Percentiles rank a stretch among this genome's conserved stretches.
Evolutionary conservation across 2,329 filamentous ascomycete species (phyloP).

Genomic region (Coniochaeta prunicola): DNA sequence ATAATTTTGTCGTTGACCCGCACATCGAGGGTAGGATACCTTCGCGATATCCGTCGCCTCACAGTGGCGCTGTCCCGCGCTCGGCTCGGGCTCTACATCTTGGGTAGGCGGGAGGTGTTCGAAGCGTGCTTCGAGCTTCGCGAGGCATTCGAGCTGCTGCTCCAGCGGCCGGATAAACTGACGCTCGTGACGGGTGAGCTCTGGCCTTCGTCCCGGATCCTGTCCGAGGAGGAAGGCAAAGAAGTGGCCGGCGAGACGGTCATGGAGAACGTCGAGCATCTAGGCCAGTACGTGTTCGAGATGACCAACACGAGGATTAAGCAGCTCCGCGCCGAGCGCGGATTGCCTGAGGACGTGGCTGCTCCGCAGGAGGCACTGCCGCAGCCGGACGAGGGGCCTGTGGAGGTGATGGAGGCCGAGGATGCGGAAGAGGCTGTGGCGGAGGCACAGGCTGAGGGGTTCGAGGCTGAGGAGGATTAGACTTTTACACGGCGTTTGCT

Average conservation of each 20-base stretch:
- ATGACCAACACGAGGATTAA: slow-evolving; percentile 67
- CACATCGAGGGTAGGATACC: slow-evolving; percentile 82
- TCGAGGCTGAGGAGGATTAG: slow-evolving; percentile 21
- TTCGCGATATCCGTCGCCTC: slow-evolving; percentile 85
- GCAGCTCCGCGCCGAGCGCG: slow-evolving; percentile 36
- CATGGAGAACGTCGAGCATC: slow-evolving; percentile 89
- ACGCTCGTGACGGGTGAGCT: slow-evolving; percentile 79
- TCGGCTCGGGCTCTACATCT: slow-evolving; percentile 82
- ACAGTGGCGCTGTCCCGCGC: slow-evolving; percentile 93
- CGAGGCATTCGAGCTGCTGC: slow-evolving; percentile 73
- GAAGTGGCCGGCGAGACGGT: slow-evolving; percentile 51
- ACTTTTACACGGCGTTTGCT: not conserved
- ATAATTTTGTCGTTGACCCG: slow-evolving; percentile 89
- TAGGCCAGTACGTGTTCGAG: slow-evolving; percentile 93
- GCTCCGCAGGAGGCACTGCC: slow-evolving; percentile 17
- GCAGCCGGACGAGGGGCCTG: slow-evolving; percentile 12
- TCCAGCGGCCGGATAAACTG: slow-evolving; percentile 74
- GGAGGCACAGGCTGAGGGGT: slow-evolving; percentile 18
- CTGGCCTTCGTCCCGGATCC: slow-evolving; percentile 59
- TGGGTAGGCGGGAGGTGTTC: slow-evolving; percentile 83
- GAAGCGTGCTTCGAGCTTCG: slow-evolving; percentile 82
- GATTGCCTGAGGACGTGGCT: slow-evolving; percentile 17
- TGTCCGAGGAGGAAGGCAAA: slow-evolving; percentile 36
- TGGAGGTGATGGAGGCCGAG: slow-evolving; percentile 17
- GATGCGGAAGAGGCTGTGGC: slow-evolving; percentile 12